Percentiles rank a stretch among this genome's conserved stretches.
These are phyloP conservation scores for Beauveria bassiana DNA, from an alignment of 2,329 filamentous ascomycete genomes.

Conservation along the genomic window DNA sequence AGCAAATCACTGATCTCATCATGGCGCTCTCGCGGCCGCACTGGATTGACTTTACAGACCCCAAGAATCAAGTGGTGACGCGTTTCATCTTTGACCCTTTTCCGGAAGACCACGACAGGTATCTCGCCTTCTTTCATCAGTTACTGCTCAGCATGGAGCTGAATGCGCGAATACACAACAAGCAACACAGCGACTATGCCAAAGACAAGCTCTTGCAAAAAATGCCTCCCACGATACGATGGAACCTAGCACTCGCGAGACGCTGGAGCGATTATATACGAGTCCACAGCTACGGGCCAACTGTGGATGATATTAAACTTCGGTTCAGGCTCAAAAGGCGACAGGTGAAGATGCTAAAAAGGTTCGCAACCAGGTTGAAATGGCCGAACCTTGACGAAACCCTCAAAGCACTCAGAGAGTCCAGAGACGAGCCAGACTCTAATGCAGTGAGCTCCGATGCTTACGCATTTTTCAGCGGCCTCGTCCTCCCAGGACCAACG, in stretches of 20 bases:
- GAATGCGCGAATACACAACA: conserved; percentile 59
- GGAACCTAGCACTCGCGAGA: conserved; percentile 65
- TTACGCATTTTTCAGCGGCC: conserved; percentile 70
- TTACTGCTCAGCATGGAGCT: conserved; percentile 67
- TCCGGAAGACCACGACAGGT: conserved; percentile 46
- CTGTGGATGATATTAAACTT: conserved; percentile 50
- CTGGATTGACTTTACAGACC: conserved; percentile 67
- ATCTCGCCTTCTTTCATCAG: conserved; percentile 66
- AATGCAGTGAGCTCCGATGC: conserved; percentile 60
- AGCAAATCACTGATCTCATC: conserved; percentile 66
- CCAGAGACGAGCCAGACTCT: conserved; percentile 49
- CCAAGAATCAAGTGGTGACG: conserved; percentile 65
- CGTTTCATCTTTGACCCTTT: conserved; percentile 61
- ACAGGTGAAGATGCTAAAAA: conserved; percentile 60
- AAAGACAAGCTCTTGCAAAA: conserved; percentile 57
- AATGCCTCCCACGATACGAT: conserved; percentile 63
- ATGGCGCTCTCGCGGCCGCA: conserved; percentile 58
- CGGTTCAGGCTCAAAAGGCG: conserved; percentile 57
- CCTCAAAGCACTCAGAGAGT: conserved; percentile 52
- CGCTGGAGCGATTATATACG: conserved; percentile 65
- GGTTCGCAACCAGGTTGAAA: conserved; percentile 65
- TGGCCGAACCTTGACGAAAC: conserved; percentile 67
- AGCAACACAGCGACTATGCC: conserved; percentile 51
- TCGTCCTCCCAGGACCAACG: conserved; percentile 60
- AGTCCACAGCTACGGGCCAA: conserved; percentile 51